Percentiles rank a stretch among this genome's conserved stretches.
Conservation (phyloP, 139 green algal genomes). For the Chlamydomonas applanata region DNA sequence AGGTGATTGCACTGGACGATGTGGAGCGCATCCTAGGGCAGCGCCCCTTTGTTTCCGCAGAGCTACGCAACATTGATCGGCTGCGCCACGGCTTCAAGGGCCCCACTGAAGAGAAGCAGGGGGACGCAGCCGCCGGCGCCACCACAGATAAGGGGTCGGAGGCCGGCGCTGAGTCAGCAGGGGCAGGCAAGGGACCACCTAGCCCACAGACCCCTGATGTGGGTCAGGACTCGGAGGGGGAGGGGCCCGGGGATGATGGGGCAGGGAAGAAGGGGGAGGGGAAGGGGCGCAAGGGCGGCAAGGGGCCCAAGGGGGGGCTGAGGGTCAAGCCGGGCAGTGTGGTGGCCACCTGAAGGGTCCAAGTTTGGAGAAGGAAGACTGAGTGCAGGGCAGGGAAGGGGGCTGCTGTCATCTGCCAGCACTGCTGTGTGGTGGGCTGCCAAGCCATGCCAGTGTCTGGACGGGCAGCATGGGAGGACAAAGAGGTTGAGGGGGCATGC, state of each 20-base stretch:
- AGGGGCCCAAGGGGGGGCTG: background rate
- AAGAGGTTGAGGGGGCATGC: no score
- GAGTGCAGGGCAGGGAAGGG: no score
- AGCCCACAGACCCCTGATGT: no score
- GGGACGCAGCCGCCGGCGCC: background rate
- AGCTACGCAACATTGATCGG: slow-evolving; percentile 97
- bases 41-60: slow-evolving; percentile 78
- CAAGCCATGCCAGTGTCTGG: no score
- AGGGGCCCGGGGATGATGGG: no score
- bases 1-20: slow-evolving; percentile 89
- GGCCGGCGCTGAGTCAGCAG: background rate
- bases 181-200: background rate
- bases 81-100: slow-evolving; percentile 53
- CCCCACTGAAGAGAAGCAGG: background rate
- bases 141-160: background rate
- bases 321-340: background rate
- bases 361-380: no score
- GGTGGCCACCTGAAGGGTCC: background rate
- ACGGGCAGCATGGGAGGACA: no score
- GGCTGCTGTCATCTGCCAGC: no score
- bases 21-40: slow-evolving; percentile 88
- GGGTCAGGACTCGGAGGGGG: no score
- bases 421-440: no score
- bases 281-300: background rate
- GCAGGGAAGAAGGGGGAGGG: background rate